A percentile compares a stretch with the other conserved stretches of the same genome.
phyloP scores from a whole-genome alignment of 2,329 filamentous ascomycete genomes.

The Alternaria burnsii region DNA sequence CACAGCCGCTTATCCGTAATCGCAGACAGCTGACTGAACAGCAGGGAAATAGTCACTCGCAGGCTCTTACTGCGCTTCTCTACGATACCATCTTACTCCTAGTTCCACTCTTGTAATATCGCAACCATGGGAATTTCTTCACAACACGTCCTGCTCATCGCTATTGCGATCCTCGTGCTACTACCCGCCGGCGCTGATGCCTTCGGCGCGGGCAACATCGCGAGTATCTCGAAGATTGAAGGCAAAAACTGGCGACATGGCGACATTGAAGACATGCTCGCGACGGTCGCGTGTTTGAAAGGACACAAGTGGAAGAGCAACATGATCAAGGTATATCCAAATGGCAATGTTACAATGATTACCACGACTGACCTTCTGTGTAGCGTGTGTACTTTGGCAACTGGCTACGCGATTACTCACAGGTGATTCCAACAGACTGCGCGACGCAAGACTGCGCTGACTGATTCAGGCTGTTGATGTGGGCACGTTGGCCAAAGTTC shows the following conservation, averaged over 20 bases:
- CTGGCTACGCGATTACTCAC: conserved; percentile 62
- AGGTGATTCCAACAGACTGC: conserved; percentile 51
- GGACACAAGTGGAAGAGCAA: conserved; percentile 55
- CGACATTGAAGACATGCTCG: conserved; percentile 62
- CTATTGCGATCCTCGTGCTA: conserved; percentile 48
- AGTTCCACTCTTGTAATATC: neutral
- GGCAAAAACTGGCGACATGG: conserved; percentile 63
- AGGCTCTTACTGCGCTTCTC: conserved; percentile 8
- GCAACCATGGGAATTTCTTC: conserved; percentile 44
- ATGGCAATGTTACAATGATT: neutral
- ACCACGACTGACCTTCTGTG: conserved; percentile 24
- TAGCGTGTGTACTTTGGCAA: conserved; percentile 57
- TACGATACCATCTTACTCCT: neutral
- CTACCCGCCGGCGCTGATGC: conserved; percentile 48
- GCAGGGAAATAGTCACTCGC: conserved; percentile 9
- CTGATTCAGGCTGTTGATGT: conserved; percentile 62
- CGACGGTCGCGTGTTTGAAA: conserved; percentile 56
- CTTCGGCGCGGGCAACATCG: conserved; percentile 60
- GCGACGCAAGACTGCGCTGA: conserved; percentile 51
- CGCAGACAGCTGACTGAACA: conserved; percentile 19
- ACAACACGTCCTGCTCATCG: conserved; percentile 48
- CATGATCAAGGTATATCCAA: conserved; percentile 53
- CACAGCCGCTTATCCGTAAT: conserved; percentile 19
- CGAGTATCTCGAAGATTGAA: conserved; percentile 51
- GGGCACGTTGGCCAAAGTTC: conserved; percentile 62